Percentiles rank a stretch among this genome's conserved stretches.
phyloP scores from a whole-genome alignment of 2,329 filamentous ascomycete genomes.

The Achaetomium macrosporum region DNA sequence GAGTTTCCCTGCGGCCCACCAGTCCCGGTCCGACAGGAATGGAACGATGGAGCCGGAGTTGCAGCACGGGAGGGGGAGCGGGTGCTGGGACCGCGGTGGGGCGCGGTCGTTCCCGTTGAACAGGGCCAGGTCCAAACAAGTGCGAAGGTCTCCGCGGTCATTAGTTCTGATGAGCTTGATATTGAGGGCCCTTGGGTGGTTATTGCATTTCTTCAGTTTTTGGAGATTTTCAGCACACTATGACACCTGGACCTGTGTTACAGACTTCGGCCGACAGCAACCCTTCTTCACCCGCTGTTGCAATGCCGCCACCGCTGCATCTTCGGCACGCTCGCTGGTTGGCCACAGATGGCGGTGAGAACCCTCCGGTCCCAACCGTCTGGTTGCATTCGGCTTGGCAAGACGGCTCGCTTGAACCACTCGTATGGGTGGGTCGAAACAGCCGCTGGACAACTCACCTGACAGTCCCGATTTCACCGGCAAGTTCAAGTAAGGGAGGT shows the following conservation, averaged over 20 bases:
- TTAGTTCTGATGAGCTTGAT: too few species aligned
- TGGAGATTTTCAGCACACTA: too few species aligned
- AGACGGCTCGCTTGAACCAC: not conserved
- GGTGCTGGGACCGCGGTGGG: conserved; percentile 4
- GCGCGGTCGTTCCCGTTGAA: not conserved
- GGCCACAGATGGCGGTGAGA: conserved; percentile 13
- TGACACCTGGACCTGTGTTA: too few species aligned
- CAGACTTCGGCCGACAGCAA: not conserved
- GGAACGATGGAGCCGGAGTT: not conserved
- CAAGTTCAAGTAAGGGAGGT: too few species aligned
- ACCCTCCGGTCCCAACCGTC: conserved; percentile 19
- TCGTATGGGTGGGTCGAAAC: not conserved
- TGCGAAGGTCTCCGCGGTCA: too few species aligned
- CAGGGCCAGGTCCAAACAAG: not conserved
- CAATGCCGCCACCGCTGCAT: not conserved
- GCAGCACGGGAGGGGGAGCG: conserved; percentile 9
- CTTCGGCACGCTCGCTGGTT: conserved; percentile 3
- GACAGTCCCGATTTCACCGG: too few species aligned
- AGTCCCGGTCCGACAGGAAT: not conserved
- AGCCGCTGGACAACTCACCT: too few species aligned
- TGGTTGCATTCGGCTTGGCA: conserved; percentile 23
- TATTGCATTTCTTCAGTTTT: too few species aligned
- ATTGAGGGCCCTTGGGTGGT: too few species aligned
- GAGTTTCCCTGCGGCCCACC: not conserved
- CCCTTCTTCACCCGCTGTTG: not conserved